phyloP scores from a whole-genome alignment of 331 rosid species.

The Ulmus americana region DNA sequence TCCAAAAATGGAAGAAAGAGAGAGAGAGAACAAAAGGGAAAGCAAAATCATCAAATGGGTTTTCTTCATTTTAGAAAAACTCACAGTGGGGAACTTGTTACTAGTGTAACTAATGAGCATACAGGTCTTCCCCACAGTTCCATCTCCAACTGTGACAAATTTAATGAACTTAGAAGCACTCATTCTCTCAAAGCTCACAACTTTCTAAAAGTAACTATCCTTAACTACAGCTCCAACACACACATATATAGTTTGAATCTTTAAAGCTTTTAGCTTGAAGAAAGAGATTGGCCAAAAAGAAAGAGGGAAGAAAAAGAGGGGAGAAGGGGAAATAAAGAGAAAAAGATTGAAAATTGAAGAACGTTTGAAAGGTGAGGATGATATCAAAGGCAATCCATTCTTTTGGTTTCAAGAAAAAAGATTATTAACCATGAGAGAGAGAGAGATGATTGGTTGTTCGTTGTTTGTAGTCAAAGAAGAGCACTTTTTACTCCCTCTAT shows the following conservation, averaged over 20 bases:
- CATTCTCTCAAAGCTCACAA: constrained; percentile 43
- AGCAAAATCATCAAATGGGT: constrained; percentile 14
- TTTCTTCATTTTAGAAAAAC: constrained; percentile 6
- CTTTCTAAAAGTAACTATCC: constrained; percentile 10
- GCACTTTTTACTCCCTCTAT: no score
- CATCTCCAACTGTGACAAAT: constrained; percentile 99
- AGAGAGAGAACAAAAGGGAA: not conserved
- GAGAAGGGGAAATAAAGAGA: no score
- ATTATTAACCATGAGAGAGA: no score
- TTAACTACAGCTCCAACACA: constrained; percentile 5
- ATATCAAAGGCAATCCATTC: no score
- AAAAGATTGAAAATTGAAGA: no score
- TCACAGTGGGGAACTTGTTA: constrained; percentile 92
- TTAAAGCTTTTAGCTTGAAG: not conserved
- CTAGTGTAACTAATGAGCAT: constrained; percentile 98
- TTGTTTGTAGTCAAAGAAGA: no score
- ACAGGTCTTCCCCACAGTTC: constrained; percentile 98
- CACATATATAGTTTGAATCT: not conserved
- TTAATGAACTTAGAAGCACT: constrained; percentile 94
- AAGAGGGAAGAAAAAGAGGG: no score
- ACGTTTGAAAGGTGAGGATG: no score
- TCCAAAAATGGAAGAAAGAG: constrained; percentile 12
- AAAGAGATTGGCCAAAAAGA: no score
- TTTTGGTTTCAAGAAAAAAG: no score
- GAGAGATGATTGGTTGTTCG: no score